Base-by-base conservation (phyloP, 2,329 filamentous ascomycete species). In the Ascochyta fabae region DNA sequence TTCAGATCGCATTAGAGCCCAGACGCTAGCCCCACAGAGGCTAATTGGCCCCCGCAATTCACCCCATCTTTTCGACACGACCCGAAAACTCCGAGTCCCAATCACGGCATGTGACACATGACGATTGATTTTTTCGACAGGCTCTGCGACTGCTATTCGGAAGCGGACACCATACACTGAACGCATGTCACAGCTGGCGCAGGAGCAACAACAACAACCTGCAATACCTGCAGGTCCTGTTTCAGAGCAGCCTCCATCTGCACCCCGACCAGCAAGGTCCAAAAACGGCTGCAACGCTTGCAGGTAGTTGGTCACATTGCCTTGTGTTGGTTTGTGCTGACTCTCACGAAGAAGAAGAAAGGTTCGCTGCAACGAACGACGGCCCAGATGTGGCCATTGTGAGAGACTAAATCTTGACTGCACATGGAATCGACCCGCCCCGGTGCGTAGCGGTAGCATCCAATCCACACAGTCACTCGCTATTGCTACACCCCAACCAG, bases 291-390 rank as follows among this genome's bases (percentile, higher is more conserved):
- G 68, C 56, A 71, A 71, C 61, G 66, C 67, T 12, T 70, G 69
- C 58, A 61, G 68, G 67, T 70, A 46, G 29, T 49, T 57, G 6
- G 39, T 10, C 12, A 2, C 42, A 15, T 26, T 6, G n/a, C 26
- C 36, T 10, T 24, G 40, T 36, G 8, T 36, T 35, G 46, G 38
- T n/a, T 22, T 33, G 34, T 35, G 36, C 58, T 68, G 23, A 63
- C 44, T 22, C 27, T 26, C 27, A 9, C 29, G 24, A 56, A 81
- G 80, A 58, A 79, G 81, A 34, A 77, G 81, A 56, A 84, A 84
- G 70, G 83, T 83, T 60, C 79, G 81, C 60, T 85, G 82, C 66
- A 81, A 84, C 61, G 82, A 84, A 70, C 77, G 79, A 58, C 77
- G 80, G 53, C 82, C 83, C 6, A 68, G 79, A 16, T 85, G 83